Conservation (phyloP, 768 basidiomycete species). For the Agrocybe praecox region DNA sequence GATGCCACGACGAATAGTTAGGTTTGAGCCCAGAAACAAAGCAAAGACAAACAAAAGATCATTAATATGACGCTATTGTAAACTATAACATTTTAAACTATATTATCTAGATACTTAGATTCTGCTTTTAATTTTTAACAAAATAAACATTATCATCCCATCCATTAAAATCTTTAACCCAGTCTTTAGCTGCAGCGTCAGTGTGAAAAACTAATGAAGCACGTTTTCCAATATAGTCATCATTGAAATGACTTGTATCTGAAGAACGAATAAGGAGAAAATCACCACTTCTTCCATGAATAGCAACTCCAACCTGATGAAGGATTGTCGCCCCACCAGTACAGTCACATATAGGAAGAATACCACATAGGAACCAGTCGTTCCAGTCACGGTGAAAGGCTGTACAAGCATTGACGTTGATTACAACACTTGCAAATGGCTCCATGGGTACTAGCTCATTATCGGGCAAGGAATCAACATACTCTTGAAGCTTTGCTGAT, state of each 20-base stretch:
- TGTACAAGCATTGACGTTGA: constrained; percentile 7
- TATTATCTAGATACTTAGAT: background rate
- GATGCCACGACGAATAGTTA: too few species aligned
- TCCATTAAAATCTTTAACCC: background rate
- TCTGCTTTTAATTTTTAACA: too few species aligned
- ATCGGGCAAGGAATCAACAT: too few species aligned
- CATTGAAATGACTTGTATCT: constrained; percentile 25
- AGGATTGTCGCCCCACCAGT: constrained; percentile 25
- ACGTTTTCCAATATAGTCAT: constrained; percentile 18
- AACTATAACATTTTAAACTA: background rate
- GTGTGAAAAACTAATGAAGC: constrained; percentile 22
- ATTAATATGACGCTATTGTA: too few species aligned
- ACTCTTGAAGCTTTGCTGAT: too few species aligned
- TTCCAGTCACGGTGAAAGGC: constrained; percentile 18
- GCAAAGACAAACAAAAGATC: too few species aligned
- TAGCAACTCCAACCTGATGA: constrained; percentile 23
- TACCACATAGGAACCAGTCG: constrained; percentile 24
- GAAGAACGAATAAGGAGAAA: constrained; percentile 22
- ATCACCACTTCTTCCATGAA: constrained; percentile 21
- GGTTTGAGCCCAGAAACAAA: too few species aligned
- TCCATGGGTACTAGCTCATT: too few species aligned
- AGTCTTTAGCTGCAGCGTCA: constrained; percentile 1
- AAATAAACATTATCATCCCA: background rate
- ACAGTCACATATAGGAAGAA: constrained; percentile 21
- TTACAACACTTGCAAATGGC: constrained; percentile 3